A percentile compares a stretch with the other conserved stretches of the same genome.
Evolutionary conservation across 192 early-diverging fungal species (phyloP).

Genomic region (Dimargaris xerosporica): DNA sequence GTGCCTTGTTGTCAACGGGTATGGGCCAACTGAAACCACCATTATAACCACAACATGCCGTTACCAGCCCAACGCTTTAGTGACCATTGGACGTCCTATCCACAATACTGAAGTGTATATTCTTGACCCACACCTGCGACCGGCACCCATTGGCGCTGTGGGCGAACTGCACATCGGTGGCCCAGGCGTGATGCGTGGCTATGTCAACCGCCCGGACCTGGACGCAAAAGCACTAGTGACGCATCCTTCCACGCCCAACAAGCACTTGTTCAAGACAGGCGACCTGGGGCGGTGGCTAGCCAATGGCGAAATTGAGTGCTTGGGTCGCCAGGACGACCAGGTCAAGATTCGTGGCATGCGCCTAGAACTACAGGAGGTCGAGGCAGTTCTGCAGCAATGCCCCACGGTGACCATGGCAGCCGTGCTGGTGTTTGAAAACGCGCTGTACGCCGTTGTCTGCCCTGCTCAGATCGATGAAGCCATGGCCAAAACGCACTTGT

Average conservation of each 20-base stretch:
- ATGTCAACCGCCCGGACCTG: not conserved
- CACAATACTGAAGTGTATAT: not conserved
- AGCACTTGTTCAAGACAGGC: not conserved
- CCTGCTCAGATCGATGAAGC: not conserved
- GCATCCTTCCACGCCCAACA: not conserved
- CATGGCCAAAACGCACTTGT: not conserved
- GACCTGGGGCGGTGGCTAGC: not conserved
- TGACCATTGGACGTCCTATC: not conserved
- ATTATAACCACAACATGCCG: too few species aligned
- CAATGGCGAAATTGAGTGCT: not conserved
- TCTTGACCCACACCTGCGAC: not conserved
- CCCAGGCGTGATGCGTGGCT: not conserved
- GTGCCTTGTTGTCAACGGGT: not conserved
- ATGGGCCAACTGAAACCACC: not conserved
- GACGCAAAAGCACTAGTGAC: not conserved
- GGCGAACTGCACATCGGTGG: conserved; percentile 3
- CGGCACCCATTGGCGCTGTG: not conserved
- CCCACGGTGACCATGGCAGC: not conserved
- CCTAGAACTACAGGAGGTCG: not conserved
- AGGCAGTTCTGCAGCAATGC: not conserved
- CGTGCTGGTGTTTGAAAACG: not conserved
- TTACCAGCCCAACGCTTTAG: too few species aligned
- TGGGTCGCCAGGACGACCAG: not conserved
- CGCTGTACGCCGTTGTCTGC: not conserved
- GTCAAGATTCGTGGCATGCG: not conserved